These are phyloP conservation scores for Mortierella antarctica DNA, from an alignment of 192 early-diverging fungal species.

Conservation along the genomic window DNA sequence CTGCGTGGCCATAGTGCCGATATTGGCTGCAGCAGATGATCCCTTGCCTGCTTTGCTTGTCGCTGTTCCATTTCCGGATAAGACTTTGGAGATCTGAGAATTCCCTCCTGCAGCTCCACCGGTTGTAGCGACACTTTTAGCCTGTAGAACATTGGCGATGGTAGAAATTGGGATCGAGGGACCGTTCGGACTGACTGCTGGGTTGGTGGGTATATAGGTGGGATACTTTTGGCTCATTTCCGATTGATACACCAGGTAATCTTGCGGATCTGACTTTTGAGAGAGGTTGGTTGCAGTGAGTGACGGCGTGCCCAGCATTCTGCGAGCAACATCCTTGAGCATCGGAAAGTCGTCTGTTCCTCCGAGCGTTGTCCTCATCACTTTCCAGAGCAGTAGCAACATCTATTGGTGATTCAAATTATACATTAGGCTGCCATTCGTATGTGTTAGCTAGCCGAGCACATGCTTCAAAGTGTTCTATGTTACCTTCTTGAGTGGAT, in stretches of 20 bases:
- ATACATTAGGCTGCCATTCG: background rate
- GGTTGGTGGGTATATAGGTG: conserved; percentile 60
- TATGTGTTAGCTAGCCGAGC: background rate
- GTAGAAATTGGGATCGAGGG: conserved; percentile 26
- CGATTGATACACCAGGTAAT: conserved; percentile 67
- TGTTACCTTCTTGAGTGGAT: conserved; percentile 45
- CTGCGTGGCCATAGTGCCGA: conserved; percentile 39
- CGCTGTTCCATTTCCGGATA: conserved; percentile 6
- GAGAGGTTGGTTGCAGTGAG: conserved; percentile 16
- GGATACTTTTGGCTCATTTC: conserved; percentile 71
- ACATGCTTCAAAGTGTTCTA: background rate
- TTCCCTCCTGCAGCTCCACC: conserved; percentile 6
- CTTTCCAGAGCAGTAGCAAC: conserved; percentile 76
- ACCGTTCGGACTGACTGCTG: conserved; percentile 6
- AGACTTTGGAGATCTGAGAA: conserved; percentile 15
- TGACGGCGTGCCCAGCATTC: conserved; percentile 60
- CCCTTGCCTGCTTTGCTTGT: conserved; percentile 11
- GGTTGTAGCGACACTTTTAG: conserved; percentile 9
- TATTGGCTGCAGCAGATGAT: conserved; percentile 18
- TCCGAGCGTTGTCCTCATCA: conserved; percentile 69
- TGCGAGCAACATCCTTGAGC: conserved; percentile 61
- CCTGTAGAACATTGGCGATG: conserved; percentile 30
- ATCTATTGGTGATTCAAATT: conserved; percentile 55
- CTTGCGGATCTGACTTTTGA: conserved; percentile 72
- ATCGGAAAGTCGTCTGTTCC: conserved; percentile 57